Conservation (phyloP, 1,284 basidiomycete genomes). For the Sanghuangporus weigelae region DNA sequence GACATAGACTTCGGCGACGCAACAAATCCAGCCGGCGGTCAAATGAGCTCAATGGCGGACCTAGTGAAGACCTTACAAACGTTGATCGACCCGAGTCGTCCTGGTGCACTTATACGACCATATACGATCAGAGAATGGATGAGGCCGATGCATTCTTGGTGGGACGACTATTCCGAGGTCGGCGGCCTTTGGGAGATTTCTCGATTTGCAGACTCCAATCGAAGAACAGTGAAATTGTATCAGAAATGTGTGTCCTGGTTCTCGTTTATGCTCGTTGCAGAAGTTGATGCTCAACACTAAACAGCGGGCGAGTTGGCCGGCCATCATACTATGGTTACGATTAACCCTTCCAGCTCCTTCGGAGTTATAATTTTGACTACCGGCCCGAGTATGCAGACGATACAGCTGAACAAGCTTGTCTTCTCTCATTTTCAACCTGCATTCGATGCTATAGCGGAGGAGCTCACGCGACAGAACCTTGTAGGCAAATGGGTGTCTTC, state of each 20-base stretch:
- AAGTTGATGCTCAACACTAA: neutral
- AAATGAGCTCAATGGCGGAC: constrained; percentile 44
- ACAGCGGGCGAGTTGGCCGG: neutral
- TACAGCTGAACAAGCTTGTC: neutral
- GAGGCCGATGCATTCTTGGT: neutral
- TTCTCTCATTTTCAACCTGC: neutral
- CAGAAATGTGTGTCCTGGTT: neutral
- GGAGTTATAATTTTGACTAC: neutral
- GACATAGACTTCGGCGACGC: constrained; percentile 37
- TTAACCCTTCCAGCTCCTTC: neutral
- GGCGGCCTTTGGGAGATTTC: neutral
- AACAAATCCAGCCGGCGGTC: constrained; percentile 41
- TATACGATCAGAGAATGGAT: neutral
- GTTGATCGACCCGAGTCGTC: neutral
- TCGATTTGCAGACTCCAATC: neutral
- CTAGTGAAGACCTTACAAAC: constrained; percentile 28
- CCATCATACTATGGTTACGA: neutral
- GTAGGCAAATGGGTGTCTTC: neutral
- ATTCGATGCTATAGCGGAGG: neutral
- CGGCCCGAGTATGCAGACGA: neutral
- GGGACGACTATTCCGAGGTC: neutral
- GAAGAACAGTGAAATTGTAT: neutral
- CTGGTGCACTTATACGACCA: neutral
- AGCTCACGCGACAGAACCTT: neutral
- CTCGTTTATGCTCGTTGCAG: neutral